These are phyloP conservation scores for Hyaloraphidium curvatum DNA, from an alignment of 192 early-diverging fungal genomes.

Conservation along the genomic window DNA sequence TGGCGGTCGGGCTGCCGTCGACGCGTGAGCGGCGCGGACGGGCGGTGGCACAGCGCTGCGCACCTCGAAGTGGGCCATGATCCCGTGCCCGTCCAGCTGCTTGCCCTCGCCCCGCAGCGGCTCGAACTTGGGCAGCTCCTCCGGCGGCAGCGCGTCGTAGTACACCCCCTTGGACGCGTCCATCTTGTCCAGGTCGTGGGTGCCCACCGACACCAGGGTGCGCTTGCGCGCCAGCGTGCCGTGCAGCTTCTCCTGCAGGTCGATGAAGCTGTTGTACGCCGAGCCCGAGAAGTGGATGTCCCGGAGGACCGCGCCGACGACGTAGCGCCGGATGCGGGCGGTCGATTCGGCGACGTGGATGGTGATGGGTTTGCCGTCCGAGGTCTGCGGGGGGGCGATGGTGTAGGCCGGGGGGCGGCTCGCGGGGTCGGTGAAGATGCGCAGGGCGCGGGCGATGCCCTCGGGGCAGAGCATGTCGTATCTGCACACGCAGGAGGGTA, in stretches of 20 bases:
- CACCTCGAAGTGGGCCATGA: constrained; percentile 80
- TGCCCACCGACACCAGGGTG: constrained; percentile 88
- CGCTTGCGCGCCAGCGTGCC: constrained; percentile 90
- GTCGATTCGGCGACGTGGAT: constrained; percentile 34
- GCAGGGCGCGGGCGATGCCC: constrained; percentile 76
- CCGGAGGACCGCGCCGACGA: constrained; percentile 81
- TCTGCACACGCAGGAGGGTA: constrained; percentile 24
- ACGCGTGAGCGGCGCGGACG: not conserved
- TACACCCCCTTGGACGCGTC: constrained; percentile 86
- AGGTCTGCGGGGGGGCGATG: no score
- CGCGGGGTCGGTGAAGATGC: constrained; percentile 56
- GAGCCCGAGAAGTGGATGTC: constrained; percentile 61
- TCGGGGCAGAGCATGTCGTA: constrained; percentile 96
- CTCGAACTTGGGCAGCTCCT: constrained; percentile 75
- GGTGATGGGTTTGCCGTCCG: no score
- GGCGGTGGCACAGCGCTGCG: not conserved
- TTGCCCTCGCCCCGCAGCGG: constrained; percentile 81
- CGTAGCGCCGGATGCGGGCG: constrained; percentile 56
- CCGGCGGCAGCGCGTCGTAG: constrained; percentile 77
- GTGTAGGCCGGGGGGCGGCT: constrained; percentile 50
- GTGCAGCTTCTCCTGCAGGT: constrained; percentile 97
- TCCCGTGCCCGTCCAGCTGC: constrained; percentile 62
- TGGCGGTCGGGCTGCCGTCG: constrained; percentile 43
- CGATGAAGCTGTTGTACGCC: constrained; percentile 89
- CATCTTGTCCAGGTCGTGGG: constrained; percentile 91